Evolutionary conservation across 1,284 basidiomycete genomes (phyloP), one percentile per base, ranked within the genome.

Genomic region (Leccinum griseonigrum): DNA sequence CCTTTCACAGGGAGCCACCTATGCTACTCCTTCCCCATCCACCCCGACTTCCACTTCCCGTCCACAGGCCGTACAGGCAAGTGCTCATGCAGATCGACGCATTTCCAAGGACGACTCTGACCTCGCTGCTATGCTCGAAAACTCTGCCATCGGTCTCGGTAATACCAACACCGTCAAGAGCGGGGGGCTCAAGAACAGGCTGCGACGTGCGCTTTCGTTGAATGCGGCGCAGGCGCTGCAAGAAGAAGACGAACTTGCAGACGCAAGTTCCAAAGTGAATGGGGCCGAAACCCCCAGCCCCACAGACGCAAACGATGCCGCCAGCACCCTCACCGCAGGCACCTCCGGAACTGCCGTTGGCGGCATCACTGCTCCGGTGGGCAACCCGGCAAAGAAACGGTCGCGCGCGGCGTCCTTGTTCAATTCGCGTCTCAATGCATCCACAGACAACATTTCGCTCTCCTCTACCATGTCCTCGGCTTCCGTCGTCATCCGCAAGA

Each of bases 391-490:
- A 52, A 88, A 88, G 78, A 91, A 90, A 76, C 86, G 84, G 69
- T 83, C 84, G 52, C 84, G 87, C 11, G 85, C 90, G 56, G 83
- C 85, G 14, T 85, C 82, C 50, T 75, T 97, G 65, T 96, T 99
- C 83, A 97, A 95, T 76, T 88, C 91, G 66, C 89, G 92, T 67
- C 80, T 95, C 71, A 98, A 99, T 75, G 90, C 91, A 56, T 95
- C 92, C 60, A 97, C 95, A 52, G 96, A 99, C 76, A 99, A 99
- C 76, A 97, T 99, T 65, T 97, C 95, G 36, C 86, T 99, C 57
- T 93, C 91, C 34, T 97, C 94, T n/a, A 98, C 97, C 51, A 96
- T 98, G 68, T 94, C 91, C 64, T 95, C 92, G 59, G 97, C 96
- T 8, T 95, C 92, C 61, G 92, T 98, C 75, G 97, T 99, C 88